These are phyloP conservation scores for Pleurotus eryngii DNA, from an alignment of 768 basidiomycete genomes.

Conservation along the genomic window DNA sequence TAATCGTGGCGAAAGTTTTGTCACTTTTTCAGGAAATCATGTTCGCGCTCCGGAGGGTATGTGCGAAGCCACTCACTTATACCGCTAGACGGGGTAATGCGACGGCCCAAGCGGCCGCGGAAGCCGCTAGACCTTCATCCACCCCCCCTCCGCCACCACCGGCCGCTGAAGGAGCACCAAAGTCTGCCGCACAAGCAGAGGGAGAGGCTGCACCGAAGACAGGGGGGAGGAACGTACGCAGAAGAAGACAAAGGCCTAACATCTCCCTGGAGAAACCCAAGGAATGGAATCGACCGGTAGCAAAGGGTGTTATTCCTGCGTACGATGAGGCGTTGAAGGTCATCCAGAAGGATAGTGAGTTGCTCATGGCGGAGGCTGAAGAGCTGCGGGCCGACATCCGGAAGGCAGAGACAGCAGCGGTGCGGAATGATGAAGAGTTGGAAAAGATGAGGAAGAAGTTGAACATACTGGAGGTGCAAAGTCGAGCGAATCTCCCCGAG, in stretches of 20 bases:
- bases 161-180: constrained; percentile 6
- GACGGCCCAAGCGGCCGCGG: constrained; percentile 12
- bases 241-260: constrained; percentile 36
- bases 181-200: constrained; percentile 10
- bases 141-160: constrained; percentile 11
- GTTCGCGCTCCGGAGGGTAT: constrained; percentile 26
- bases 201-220: constrained; percentile 14
- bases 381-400: constrained; percentile 20
- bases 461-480: constrained; percentile 70
- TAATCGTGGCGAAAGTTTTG: constrained; percentile 7
- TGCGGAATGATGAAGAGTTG: constrained; percentile 32
- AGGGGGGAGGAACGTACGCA: constrained; percentile 28
- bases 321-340: constrained; percentile 83
- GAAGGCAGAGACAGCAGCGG: constrained; percentile 25
- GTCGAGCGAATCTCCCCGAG: constrained; percentile 79
- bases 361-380: constrained; percentile 28
- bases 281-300: constrained; percentile 64
- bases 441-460: constrained; percentile 46
- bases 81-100: constrained; percentile 20
- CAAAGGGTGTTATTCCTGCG: constrained; percentile 61
- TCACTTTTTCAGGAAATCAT: constrained; percentile 13
- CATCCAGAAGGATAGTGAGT: constrained; percentile 58
- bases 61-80: constrained; percentile 15
- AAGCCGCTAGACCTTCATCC: constrained; percentile 1
- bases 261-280: constrained; percentile 52